Conservation (phyloP, 345 rosid species). For the Brassica rapa region DNA sequence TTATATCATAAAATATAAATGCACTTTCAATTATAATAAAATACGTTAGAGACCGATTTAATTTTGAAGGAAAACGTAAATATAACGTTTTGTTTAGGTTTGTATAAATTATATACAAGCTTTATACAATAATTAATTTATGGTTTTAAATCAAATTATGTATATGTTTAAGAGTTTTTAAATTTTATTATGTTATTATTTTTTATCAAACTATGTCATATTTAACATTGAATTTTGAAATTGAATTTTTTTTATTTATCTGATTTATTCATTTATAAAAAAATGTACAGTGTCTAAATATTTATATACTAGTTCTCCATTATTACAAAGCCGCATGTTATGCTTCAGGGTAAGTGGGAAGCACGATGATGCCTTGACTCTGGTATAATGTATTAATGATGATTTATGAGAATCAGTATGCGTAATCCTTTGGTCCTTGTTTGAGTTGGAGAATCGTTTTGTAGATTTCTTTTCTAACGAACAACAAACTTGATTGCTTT, state of each 20-base stretch:
- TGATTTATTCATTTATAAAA: no score
- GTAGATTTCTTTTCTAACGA: not conserved
- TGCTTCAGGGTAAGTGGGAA: constrained; percentile 33
- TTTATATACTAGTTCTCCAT: not conserved
- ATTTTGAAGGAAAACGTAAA: not conserved
- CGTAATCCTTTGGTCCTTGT: constrained; percentile 6
- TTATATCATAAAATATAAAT: not conserved
- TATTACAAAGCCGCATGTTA: constrained; percentile 9
- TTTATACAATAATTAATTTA: no score
- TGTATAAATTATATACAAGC: not conserved
- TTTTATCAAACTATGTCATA: no score
- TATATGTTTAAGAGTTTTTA: not conserved
- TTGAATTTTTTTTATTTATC: no score
- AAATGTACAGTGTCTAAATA: not conserved
- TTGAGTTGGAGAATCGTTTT: constrained; percentile 14
- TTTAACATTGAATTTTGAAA: no score
- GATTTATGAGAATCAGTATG: constrained; percentile 4
- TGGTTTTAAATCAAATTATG: not conserved
- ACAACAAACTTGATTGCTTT: not conserved
- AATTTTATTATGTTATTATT: no score
- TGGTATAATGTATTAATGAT: not conserved
- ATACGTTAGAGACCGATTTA: no score
- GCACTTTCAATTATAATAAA: not conserved
- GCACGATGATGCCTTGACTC: constrained; percentile 39
- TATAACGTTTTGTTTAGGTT: no score